A percentile compares a stretch with the other conserved stretches of the same genome.
Conservation (phyloP, 208 protist genomes). For the Endotrypanum monterogeii region DNA sequence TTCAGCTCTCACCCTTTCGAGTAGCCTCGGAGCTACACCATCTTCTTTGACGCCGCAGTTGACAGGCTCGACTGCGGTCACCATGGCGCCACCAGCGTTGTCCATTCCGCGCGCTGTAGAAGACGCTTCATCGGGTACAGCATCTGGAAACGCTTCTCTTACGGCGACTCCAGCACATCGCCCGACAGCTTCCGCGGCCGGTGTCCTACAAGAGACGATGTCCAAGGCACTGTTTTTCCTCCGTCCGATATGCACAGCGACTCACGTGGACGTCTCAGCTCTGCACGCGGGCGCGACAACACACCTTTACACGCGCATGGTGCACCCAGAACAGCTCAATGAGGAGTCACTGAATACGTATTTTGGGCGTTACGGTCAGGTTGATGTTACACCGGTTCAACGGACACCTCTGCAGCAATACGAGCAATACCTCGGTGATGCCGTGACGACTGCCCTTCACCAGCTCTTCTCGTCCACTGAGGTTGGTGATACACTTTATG, state of each 20-base stretch:
- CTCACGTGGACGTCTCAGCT: background rate
- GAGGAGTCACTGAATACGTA: slow-evolving; percentile 88
- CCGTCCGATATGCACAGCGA: slow-evolving; percentile 23
- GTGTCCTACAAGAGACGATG: background rate
- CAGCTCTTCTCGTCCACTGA: slow-evolving; percentile 21
- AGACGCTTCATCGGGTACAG: background rate
- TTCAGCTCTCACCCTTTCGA: background rate
- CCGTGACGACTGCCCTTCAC: slow-evolving; percentile 22
- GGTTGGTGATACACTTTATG: slow-evolving; percentile 29
- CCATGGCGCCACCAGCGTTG: background rate
- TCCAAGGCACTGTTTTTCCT: slow-evolving; percentile 42
- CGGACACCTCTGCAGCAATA: slow-evolving; percentile 37
- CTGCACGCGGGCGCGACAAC: slow-evolving; percentile 15
- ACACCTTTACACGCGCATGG: slow-evolving; percentile 82
- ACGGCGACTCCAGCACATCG: background rate
- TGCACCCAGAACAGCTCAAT: slow-evolving; percentile 58
- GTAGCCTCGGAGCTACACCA: slow-evolving; percentile 1
- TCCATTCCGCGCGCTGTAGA: background rate
- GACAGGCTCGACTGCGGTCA: background rate
- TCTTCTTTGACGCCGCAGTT: background rate
- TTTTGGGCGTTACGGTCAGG: slow-evolving; percentile 91
- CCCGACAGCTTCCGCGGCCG: background rate
- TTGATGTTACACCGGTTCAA: slow-evolving; percentile 52
- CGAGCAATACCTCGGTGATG: slow-evolving; percentile 18
- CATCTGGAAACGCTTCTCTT: background rate